Conservation (phyloP, 2,329 filamentous ascomycete genomes). For the Xylariales sp. region DNA sequence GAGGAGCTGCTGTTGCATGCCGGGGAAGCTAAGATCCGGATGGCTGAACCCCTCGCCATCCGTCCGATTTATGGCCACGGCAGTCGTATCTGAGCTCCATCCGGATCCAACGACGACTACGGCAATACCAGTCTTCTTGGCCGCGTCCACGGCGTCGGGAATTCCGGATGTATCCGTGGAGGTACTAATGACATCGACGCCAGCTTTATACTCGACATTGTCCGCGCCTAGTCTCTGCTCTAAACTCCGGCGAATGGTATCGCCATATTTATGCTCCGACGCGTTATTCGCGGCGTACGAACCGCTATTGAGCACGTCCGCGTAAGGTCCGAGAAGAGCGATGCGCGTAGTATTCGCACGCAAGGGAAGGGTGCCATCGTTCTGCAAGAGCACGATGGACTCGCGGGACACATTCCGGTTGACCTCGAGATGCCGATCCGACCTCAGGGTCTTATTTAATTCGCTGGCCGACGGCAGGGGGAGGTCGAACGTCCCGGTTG, state of each 20-base stretch:
- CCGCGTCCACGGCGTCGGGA: conserved; percentile 42
- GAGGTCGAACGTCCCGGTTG: neutral
- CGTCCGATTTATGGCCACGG: too few relatives aligned
- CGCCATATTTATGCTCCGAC: conserved; percentile 19
- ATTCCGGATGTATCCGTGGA: conserved; percentile 1
- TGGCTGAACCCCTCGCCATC: too few relatives aligned
- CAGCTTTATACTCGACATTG: neutral
- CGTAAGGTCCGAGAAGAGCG: conserved; percentile 38
- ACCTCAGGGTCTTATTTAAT: conserved; percentile 31
- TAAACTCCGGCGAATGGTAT: neutral
- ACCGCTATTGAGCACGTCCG: conserved; percentile 38
- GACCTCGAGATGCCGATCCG: conserved; percentile 32
- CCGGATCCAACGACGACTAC: conserved; percentile 48
- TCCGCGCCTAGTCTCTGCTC: neutral
- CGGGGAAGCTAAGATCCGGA: too few relatives aligned
- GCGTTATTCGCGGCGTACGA: conserved; percentile 25
- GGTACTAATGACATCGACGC: neutral
- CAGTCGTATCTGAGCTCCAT: too few relatives aligned
- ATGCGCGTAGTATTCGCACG: conserved; percentile 26
- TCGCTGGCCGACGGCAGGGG: conserved; percentile 40
- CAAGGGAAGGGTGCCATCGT: conserved; percentile 37
- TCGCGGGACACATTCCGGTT: conserved; percentile 41
- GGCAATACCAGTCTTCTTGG: conserved; percentile 47
- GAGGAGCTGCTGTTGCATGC: too few relatives aligned
- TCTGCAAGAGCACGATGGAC: conserved; percentile 41